Evolutionary conservation across 257 asterid genomes (phyloP).

Genomic region (Plantago major): DNA sequence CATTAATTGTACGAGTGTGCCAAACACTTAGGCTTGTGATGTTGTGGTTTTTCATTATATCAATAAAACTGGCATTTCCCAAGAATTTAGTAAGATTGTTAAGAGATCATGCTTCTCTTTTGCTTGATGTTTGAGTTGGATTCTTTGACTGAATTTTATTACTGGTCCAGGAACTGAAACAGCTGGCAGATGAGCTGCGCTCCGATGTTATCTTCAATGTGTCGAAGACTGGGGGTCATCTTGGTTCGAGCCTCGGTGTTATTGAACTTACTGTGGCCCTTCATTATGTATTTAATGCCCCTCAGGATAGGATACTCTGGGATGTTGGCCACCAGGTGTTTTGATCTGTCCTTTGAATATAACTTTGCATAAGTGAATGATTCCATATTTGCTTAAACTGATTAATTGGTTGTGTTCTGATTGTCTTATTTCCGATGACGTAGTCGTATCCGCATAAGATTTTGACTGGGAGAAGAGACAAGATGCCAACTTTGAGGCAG

Average conservation of each 20-base stretch:
- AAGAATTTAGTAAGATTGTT: no score
- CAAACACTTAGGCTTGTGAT: no score
- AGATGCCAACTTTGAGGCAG: conserved; percentile 83
- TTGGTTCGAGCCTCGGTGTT: conserved; percentile 96
- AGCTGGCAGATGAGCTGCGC: conserved; percentile 83
- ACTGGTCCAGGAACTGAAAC: conserved; percentile 72
- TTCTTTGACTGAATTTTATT: background rate
- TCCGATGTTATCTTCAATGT: conserved; percentile 93
- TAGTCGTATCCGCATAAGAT: conserved; percentile 97
- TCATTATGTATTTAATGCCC: conserved; percentile 86
- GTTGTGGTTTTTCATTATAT: no score
- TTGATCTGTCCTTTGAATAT: background rate
- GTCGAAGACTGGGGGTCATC: conserved; percentile 97
- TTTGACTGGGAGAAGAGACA: conserved; percentile 81
- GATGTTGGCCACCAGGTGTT: conserved; percentile 98
- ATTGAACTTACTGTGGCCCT: conserved; percentile 96
- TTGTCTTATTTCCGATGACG: conserved; percentile 17
- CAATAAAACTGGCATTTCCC: no score
- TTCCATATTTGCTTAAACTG: background rate
- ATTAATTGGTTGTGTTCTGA: conserved; percentile 8
- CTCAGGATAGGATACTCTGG: conserved; percentile 90
- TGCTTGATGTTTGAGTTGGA: background rate
- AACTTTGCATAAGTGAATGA: background rate
- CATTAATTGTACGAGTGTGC: no score
- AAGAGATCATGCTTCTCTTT: background rate